Percentiles rank a stretch among this genome's conserved stretches.
Conservation (phyloP, 495 filamentous ascomycete species). For the Parachaetomium inaequale region DNA sequence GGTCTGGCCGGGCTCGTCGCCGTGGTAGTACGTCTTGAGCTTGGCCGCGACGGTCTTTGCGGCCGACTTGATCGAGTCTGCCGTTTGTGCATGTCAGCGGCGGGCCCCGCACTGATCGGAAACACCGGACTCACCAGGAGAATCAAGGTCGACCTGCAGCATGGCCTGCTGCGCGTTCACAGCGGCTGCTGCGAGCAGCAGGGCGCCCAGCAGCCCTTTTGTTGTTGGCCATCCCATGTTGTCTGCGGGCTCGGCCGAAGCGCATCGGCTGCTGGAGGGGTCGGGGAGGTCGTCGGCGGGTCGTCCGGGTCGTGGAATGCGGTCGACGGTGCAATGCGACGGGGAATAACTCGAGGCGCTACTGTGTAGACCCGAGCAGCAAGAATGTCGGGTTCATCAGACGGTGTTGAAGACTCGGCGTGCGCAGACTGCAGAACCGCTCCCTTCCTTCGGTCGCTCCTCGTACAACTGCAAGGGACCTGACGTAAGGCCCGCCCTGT, state of each 20-base stretch:
- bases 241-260: background rate
- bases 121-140: conserved; percentile 18
- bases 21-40: conserved; percentile 62
- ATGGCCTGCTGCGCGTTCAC: conserved; percentile 13
- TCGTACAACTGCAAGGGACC: conserved; percentile 2
- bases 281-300: background rate
- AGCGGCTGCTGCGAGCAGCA: conserved; percentile 13
- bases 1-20: conserved; percentile 57
- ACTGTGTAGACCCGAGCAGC: conserved; percentile 1
- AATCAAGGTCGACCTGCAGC: conserved; percentile 21
- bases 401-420: background rate
- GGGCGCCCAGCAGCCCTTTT: conserved; percentile 8
- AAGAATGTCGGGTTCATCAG: conserved; percentile 2
- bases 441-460: background rate
- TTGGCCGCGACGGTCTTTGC: conserved; percentile 37
- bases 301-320: background rate
- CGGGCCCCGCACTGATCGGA: background rate
- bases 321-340: background rate
- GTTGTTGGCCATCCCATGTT: conserved; percentile 14
- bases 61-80: conserved; percentile 30
- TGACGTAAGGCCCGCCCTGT: conserved; percentile 14
- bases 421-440: background rate
- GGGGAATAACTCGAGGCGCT: conserved; percentile 4
- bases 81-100: background rate
- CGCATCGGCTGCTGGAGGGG: conserved; percentile 1